Conservation (phyloP, 345 rosid genomes). For the Mangifera indica region DNA sequence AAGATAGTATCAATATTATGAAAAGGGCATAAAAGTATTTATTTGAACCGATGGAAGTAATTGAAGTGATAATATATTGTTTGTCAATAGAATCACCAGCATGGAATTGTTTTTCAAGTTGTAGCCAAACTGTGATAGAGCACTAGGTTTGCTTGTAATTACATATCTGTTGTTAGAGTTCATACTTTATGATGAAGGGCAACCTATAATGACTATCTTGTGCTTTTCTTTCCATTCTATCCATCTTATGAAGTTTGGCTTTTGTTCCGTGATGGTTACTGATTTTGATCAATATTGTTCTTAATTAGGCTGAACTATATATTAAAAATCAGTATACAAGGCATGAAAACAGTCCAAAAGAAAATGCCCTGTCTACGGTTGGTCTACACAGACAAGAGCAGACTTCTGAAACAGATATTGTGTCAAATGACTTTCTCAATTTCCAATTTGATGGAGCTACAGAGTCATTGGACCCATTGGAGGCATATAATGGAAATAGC, state of each 20-base stretch:
- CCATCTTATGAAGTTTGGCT: neutral
- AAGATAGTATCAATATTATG: neutral
- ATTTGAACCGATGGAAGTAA: slow-evolving; percentile 1
- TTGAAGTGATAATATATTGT: neutral
- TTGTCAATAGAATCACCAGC: neutral
- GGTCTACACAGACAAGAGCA: slow-evolving; percentile 32
- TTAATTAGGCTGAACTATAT: slow-evolving; percentile 52
- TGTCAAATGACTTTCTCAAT: slow-evolving; percentile 27
- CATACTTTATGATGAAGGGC: neutral
- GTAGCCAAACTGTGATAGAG: neutral
- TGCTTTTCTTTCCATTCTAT: neutral
- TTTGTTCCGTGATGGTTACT: slow-evolving; percentile 1
- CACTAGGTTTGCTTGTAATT: neutral
- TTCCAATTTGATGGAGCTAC: slow-evolving; percentile 37
- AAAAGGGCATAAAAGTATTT: neutral
- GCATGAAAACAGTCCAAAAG: slow-evolving; percentile 36
- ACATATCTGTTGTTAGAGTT: neutral
- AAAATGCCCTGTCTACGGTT: slow-evolving; percentile 21
- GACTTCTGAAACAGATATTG: slow-evolving; percentile 26
- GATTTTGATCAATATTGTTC: neutral
- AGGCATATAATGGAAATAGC: slow-evolving; percentile 48
- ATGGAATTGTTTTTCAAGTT: neutral
- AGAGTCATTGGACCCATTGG: slow-evolving; percentile 38
- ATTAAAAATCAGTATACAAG: slow-evolving; percentile 37
- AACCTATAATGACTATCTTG: no score